Base-by-base conservation (phyloP, 1,139 yeast genomes). In the Saccharomycopsis phalli region DNA sequence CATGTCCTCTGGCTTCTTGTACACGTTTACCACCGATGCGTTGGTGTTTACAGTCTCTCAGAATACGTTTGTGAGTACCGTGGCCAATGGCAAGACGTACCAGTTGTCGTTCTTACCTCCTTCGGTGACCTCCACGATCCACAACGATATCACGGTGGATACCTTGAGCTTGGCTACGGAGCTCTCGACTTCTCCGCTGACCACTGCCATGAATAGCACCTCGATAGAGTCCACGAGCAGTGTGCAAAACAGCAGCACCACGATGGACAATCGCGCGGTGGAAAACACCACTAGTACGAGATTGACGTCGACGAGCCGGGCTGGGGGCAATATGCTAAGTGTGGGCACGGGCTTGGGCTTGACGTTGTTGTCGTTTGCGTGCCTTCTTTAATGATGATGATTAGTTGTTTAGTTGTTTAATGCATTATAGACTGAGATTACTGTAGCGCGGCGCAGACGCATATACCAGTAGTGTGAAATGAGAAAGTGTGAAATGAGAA, bases 21-120 rank as follows among this genome's bases (percentile, higher is more conserved):
- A 44, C 30, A 42, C 46, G 11, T 44, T 38, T 20, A 31, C 41
- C n/a, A 42, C 42, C 10, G 47, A 39, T 11, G 45, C 38, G 7
- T 28, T 44, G 6, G 36, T 39, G 13, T 34, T 36, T n/a, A 42
- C 46, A 3, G 37, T 44, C 7, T 32, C 45, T 2, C 20, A 25
- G 7, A 35, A 16, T 7, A 38, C 46, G 6, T 37, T 21, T 23
- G 31, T 44, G 30, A 44, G 47, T 25, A 44, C 47, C 17, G 41
- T 38, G 23, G 29, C 29, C 21, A 34, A 42, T 26, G 45, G 44
- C 14, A 22, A 25, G 18, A 44, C 47, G 8, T 44, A 44, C 21
- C 46, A 35, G 17, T 20, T 36, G 6, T 38, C 43, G 13, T 44
- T 44, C 32, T 29, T 42, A 20, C 44, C 35, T 4, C 47, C 47